Conservation (phyloP, 768 basidiomycete species). For the Rubroboletus satanas region DNA sequence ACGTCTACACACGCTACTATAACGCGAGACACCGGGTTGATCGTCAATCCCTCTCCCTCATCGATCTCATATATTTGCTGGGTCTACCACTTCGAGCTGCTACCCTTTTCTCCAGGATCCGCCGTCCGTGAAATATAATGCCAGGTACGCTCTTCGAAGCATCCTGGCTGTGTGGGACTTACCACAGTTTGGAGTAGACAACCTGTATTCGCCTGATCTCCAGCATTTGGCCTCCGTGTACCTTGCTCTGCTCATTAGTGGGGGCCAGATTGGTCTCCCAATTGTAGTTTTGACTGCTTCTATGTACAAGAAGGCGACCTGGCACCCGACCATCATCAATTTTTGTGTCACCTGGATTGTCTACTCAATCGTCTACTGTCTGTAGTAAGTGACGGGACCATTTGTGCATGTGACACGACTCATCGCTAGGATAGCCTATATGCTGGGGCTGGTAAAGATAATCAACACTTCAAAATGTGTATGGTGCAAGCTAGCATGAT, state of each 20-base stretch:
- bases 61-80: slow-evolving; percentile 1
- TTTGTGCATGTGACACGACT: slow-evolving; percentile 1
- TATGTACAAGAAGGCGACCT: slow-evolving; percentile 38
- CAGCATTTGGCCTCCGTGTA: slow-evolving; percentile 36
- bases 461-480: slow-evolving; percentile 38
- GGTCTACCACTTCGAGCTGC: neutral
- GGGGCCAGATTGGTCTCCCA: slow-evolving; percentile 52
- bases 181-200: slow-evolving; percentile 3
- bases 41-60: neutral
- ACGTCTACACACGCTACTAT: neutral
- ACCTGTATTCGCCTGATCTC: slow-evolving; percentile 18
- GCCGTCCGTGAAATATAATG: slow-evolving; percentile 6
- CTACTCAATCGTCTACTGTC: slow-evolving; percentile 48
- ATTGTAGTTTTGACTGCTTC: slow-evolving; percentile 45
- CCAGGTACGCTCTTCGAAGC: slow-evolving; percentile 11
- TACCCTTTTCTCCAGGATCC: neutral
- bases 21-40: slow-evolving; percentile 1
- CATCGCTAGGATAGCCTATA: slow-evolving; percentile 31
- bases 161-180: neutral
- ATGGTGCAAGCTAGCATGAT: slow-evolving; percentile 50
- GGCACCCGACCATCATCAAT: slow-evolving; percentile 53
- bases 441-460: slow-evolving; percentile 20
- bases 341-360: slow-evolving; percentile 55
- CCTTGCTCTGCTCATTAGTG: slow-evolving; percentile 46
- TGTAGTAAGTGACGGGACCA: slow-evolving; percentile 41